Base-by-base conservation (phyloP, 345 rosid genomes). In the Aquilaria yunnanensis region DNA sequence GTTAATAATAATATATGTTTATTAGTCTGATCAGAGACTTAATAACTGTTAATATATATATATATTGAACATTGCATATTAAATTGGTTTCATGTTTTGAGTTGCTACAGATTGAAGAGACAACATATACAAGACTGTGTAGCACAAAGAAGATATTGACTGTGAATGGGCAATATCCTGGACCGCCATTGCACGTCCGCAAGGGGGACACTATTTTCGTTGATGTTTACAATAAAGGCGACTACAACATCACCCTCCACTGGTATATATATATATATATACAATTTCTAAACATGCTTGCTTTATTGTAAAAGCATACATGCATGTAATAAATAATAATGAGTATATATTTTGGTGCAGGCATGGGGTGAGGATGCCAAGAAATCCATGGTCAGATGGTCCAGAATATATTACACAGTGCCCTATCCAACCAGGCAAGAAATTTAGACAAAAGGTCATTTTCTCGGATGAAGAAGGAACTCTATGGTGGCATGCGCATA, bases 311-410 rank as follows among this genome's bases (percentile, higher is more conserved):
- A 7, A 3, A 37, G 43, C 8, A 37, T 37, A 9, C 5, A 37
- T 37, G 8, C 43, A 5, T 4, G 3, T 37, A 37, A 2, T 37
- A 37, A 3, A 37, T 37, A 37, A 37, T 37, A 37, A 37, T 37
- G 5, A 3, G 1, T 37, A 37, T 4, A 3, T 37, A 37, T 4
- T 37, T 37, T 37, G 43, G 8, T 48, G 11, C 56, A 81, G 85
- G 86, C 87, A 82, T 49, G 87, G 87, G 9, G 86, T 82, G 72
- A 82, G 75, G 59, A 78, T 75, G 33, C 84, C 83, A 0, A 75
- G 87, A 49, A 77, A 80, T 57, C 85, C 87, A 52, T 80, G 87
- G 87, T 80, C 74, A 0, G 87, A 83, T 50, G 87, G 87, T 4
- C 81, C 84, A 0, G 82, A 80, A 47, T 61, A 64, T 56, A 48